Evolutionary conservation across 768 basidiomycete species (phyloP).

Genomic region (Clitopilus hobsonii): DNA sequence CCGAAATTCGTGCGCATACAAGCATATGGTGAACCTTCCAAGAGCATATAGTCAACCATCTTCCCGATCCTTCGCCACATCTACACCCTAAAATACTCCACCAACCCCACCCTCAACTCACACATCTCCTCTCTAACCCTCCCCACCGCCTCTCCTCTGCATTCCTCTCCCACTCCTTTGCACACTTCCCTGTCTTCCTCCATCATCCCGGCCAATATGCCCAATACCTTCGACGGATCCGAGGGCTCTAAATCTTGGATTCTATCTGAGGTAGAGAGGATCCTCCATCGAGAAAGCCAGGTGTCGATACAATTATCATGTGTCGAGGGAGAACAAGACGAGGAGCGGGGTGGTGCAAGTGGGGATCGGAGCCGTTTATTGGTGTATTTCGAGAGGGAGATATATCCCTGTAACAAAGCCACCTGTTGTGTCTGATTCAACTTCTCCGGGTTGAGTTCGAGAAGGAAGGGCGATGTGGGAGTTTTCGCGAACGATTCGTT

Average conservation of each 20-base stretch:
- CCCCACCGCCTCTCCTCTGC: conserved; percentile 25
- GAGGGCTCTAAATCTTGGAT: conserved; percentile 25
- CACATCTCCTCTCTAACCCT: conserved; percentile 7
- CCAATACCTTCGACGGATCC: conserved; percentile 25
- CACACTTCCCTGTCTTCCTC: conserved; percentile 26
- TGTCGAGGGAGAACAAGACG: conserved; percentile 16
- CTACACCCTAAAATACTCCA: conserved; percentile 12
- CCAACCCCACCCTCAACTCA: conserved; percentile 6
- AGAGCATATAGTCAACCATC: too few species aligned
- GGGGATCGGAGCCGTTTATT: conserved; percentile 23
- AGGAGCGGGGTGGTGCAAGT: conserved; percentile 18
- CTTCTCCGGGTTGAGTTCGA: conserved; percentile 28
- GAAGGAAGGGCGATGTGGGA: conserved; percentile 7
- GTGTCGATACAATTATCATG: conserved; percentile 21
- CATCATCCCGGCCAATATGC: conserved; percentile 27
- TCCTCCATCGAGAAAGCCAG: conserved; percentile 30
- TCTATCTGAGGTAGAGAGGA: conserved; percentile 25
- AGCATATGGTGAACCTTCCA: too few species aligned
- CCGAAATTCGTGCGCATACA: too few species aligned
- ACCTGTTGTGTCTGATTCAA: conserved; percentile 31
- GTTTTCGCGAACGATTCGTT: conserved; percentile 17
- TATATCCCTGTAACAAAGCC: conserved; percentile 29
- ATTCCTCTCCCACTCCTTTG: conserved; percentile 20
- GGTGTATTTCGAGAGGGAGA: conserved; percentile 30
- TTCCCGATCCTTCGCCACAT: too few species aligned